These are phyloP conservation scores for Komagataella populi DNA, from an alignment of 805 yeast genomes.

Conservation along the genomic window DNA sequence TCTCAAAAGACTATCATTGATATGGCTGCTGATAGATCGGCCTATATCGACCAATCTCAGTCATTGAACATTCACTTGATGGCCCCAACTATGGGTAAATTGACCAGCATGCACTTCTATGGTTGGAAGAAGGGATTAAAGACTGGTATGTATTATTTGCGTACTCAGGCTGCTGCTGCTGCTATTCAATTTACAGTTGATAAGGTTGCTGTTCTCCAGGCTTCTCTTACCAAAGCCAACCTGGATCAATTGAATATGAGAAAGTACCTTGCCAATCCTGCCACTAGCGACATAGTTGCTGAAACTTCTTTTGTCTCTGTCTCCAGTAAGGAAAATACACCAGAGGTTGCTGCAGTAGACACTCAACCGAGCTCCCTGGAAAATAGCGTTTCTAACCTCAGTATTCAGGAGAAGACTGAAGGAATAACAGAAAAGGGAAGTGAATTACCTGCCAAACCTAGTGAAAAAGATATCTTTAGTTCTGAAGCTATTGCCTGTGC, in stretches of 20 bases:
- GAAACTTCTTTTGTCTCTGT: slow-evolving; percentile 14
- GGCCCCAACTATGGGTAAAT: slow-evolving; percentile 94
- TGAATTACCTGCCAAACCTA: slow-evolving; percentile 19
- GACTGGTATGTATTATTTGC: slow-evolving; percentile 97
- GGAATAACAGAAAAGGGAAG: slow-evolving; percentile 10
- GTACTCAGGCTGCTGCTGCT: slow-evolving; percentile 97
- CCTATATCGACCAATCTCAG: slow-evolving; percentile 85
- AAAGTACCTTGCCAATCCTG: slow-evolving; percentile 16
- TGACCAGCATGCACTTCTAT: slow-evolving; percentile 96
- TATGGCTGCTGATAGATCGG: slow-evolving; percentile 65
- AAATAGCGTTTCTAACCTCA: slow-evolving; percentile 31
- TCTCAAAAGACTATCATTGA: slow-evolving; percentile 46
- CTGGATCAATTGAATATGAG: slow-evolving; percentile 18
- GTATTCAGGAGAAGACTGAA: slow-evolving; percentile 15
- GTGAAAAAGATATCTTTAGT: slow-evolving; percentile 75
- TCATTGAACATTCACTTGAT: slow-evolving; percentile 83
- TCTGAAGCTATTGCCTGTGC: slow-evolving; percentile 95
- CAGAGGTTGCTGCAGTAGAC: slow-evolving; percentile 21
- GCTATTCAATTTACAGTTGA: slow-evolving; percentile 92
- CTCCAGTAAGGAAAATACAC: slow-evolving; percentile 27
- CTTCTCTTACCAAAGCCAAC: slow-evolving; percentile 13
- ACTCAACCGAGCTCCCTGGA: slow-evolving; percentile 27
- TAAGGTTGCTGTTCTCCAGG: slow-evolving; percentile 22
- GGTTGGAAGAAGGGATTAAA: slow-evolving; percentile 98
- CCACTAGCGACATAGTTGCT: slow-evolving; percentile 12